Conservation (phyloP, 257 asterid genomes). For the Misopates orontium region DNA sequence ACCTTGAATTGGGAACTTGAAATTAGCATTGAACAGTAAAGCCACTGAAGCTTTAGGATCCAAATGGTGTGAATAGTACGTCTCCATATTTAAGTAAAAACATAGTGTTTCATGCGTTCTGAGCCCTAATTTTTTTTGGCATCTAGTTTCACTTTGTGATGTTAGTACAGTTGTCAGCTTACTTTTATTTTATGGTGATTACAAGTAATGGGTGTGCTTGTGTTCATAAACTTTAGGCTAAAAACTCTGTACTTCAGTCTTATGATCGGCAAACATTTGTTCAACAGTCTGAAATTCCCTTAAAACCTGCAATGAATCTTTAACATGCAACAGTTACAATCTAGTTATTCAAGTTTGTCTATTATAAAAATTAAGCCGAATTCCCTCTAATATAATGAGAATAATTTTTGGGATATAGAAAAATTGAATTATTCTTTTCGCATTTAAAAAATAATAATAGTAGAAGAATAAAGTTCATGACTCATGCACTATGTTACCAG, state of each 20-base stretch:
- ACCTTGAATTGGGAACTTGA: conserved; percentile 1
- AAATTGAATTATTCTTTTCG: background rate
- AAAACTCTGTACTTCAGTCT: background rate
- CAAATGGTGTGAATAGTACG: background rate
- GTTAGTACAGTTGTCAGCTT: background rate
- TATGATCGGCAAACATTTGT: background rate
- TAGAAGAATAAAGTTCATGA: background rate
- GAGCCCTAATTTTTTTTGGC: background rate
- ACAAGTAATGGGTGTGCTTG: background rate
- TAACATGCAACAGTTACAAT: background rate
- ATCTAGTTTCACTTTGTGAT: background rate
- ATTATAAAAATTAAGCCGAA: background rate
- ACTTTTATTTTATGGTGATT: background rate
- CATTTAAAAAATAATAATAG: background rate
- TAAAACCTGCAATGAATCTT: background rate
- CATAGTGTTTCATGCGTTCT: background rate
- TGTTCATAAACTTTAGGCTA: too few species aligned
- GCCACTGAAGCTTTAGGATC: conserved; percentile 4
- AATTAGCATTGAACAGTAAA: background rate
- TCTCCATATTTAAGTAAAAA: background rate
- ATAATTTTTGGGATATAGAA: background rate
- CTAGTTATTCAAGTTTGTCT: background rate
- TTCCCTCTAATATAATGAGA: background rate
- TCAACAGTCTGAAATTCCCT: background rate
- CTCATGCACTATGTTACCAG: conserved; percentile 8